A percentile compares a stretch with the other conserved stretches of the same genome.
Conservation (phyloP, 352 stramenopile species). For the Pilasporangium apinafurcum region DNA sequence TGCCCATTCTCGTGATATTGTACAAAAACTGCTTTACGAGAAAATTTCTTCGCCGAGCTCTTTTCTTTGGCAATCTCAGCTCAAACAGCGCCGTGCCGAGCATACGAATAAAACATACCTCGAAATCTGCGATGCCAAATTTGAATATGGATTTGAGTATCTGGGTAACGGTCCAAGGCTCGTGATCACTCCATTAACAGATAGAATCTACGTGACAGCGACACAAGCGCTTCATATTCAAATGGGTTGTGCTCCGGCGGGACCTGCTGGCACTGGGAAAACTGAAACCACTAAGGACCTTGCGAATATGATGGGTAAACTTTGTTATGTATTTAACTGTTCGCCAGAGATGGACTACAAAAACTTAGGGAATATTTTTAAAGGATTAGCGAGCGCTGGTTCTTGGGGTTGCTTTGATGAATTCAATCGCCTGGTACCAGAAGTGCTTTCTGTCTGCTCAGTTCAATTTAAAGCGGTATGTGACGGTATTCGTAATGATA, state of each 20-base stretch:
- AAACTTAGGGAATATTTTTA: constrained; percentile 95
- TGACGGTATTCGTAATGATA: constrained; percentile 88
- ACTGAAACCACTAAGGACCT: constrained; percentile 95
- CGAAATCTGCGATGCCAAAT: constrained; percentile 89
- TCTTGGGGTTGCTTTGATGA: constrained; percentile 96
- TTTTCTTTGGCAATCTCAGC: constrained; percentile 93
- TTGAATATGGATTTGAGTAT: constrained; percentile 95
- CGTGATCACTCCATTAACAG: constrained; percentile 92
- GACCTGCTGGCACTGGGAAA: constrained; percentile 88
- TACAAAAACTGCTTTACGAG: constrained; percentile 89
- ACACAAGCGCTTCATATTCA: constrained; percentile 93
- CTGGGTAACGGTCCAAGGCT: constrained; percentile 91
- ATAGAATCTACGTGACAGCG: constrained; percentile 94
- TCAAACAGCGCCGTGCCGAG: constrained; percentile 74
- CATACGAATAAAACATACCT: constrained; percentile 50
- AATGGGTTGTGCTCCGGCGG: constrained; percentile 92
- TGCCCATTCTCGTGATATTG: constrained; percentile 88
- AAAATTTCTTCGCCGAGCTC: constrained; percentile 57
- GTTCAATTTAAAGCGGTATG: constrained; percentile 95
- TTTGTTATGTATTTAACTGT: constrained; percentile 94
- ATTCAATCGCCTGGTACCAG: constrained; percentile 92
- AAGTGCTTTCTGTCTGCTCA: constrained; percentile 90
- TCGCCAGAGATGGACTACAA: constrained; percentile 96
- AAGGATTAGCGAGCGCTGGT: constrained; percentile 88
- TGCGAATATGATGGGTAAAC: constrained; percentile 89